A percentile compares a stretch with the other conserved stretches of the same genome.
Evolutionary conservation across 768 basidiomycete genomes (phyloP).

Genomic region (Chalciporus piperatus): DNA sequence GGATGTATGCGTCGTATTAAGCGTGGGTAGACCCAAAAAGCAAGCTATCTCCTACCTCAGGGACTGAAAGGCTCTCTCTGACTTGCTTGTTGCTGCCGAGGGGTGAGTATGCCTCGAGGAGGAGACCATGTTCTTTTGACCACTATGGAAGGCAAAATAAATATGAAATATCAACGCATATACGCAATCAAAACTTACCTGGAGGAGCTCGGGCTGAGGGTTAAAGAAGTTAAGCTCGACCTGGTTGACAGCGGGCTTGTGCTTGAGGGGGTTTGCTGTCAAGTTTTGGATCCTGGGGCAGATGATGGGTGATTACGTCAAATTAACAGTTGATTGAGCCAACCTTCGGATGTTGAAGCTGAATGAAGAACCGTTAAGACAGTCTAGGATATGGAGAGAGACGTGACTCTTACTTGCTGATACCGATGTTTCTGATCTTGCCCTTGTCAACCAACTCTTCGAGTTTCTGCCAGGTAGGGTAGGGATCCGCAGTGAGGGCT

Average conservation of each 20-base stretch:
- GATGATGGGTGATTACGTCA: background rate
- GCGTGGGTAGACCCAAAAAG: background rate
- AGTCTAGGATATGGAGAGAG: background rate
- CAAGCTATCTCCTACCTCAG: slow-evolving; percentile 39
- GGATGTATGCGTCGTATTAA: background rate
- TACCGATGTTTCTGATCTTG: slow-evolving; percentile 74
- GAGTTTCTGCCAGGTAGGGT: slow-evolving; percentile 78
- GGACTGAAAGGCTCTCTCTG: slow-evolving; percentile 52
- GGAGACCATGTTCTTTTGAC: slow-evolving; percentile 60
- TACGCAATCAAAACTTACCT: slow-evolving; percentile 38
- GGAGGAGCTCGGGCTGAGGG: slow-evolving; percentile 73
- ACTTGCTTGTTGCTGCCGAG: slow-evolving; percentile 63
- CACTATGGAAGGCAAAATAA: slow-evolving; percentile 42
- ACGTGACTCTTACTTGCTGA: slow-evolving; percentile 62
- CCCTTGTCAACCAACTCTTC: slow-evolving; percentile 77
- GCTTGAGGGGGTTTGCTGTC: slow-evolving; percentile 57
- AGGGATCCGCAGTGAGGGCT: slow-evolving; percentile 64
- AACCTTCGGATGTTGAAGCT: slow-evolving; percentile 62
- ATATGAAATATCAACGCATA: background rate
- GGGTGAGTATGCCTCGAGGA: slow-evolving; percentile 77
- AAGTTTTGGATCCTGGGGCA: slow-evolving; percentile 52
- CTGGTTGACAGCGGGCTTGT: slow-evolving; percentile 70
- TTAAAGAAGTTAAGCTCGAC: slow-evolving; percentile 77
- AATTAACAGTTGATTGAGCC: background rate
- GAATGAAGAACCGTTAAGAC: background rate